Percentiles rank a stretch among this genome's conserved stretches.
Evolutionary conservation across 2,329 filamentous ascomycete species (phyloP).

Genomic region (Colletotrichum spaethianum): DNA sequence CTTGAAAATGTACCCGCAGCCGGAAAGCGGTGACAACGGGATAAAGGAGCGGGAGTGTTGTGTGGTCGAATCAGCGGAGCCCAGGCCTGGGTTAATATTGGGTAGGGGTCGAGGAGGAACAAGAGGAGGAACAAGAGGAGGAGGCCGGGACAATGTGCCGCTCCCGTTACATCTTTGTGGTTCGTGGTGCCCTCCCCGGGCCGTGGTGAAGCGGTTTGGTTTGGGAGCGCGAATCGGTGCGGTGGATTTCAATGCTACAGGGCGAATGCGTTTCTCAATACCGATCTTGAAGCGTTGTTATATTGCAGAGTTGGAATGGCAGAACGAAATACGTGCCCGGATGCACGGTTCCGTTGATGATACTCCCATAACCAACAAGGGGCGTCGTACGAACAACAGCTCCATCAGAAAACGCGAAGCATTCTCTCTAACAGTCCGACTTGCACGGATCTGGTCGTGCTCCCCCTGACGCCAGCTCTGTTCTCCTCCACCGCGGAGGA

Average conservation of each 20-base stretch:
- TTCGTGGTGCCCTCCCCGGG: background rate
- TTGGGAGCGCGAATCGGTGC: background rate
- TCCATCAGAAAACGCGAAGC: too few relatives aligned
- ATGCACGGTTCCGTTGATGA: background rate
- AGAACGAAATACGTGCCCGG: background rate
- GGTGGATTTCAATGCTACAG: background rate
- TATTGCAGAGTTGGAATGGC: too few relatives aligned
- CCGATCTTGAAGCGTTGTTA: background rate
- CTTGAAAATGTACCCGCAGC: constrained; percentile 13
- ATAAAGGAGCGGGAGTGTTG: background rate
- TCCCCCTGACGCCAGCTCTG: background rate
- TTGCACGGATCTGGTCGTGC: background rate
- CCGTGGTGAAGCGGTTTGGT: constrained; percentile 1
- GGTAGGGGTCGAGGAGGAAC: constrained; percentile 10
- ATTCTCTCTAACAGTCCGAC: background rate
- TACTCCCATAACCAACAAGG: background rate
- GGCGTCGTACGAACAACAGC: background rate
- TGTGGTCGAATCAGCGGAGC: background rate
- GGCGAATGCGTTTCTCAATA: background rate
- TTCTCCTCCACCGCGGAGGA: background rate
- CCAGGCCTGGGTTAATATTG: background rate
- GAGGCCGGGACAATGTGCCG: constrained; percentile 1
- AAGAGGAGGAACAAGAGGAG: background rate
- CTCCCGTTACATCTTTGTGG: constrained; percentile 23
- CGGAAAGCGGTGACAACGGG: constrained; percentile 8